Conservation (phyloP, 2,329 filamentous ascomycete species). For the Penicillium sp. region DNA sequence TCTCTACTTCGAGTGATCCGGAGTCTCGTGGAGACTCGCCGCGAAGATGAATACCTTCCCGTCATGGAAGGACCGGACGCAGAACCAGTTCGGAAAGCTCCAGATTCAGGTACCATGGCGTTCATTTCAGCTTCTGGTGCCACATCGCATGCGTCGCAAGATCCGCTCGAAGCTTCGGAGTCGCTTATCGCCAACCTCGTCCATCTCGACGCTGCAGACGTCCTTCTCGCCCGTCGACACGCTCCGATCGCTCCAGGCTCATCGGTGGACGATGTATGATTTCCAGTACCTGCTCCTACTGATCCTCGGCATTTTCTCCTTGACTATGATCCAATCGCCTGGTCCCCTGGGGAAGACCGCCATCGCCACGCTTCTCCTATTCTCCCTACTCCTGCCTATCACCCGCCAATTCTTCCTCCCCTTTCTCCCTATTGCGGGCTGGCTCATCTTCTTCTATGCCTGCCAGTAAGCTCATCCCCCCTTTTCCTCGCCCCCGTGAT, state of each 20-base stretch:
- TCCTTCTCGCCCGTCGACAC: conserved; percentile 80
- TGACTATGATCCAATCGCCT: conserved; percentile 74
- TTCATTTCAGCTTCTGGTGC: conserved; percentile 52
- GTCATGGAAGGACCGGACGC: conserved; percentile 49
- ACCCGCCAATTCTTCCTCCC: conserved; percentile 90
- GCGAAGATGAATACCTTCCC: conserved; percentile 40
- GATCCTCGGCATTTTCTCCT: conserved; percentile 73
- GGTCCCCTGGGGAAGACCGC: conserved; percentile 76
- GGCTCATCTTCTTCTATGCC: conserved; percentile 87
- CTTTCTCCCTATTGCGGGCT: conserved; percentile 78
- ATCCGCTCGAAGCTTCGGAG: conserved; percentile 67
- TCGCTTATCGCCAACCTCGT: conserved; percentile 64
- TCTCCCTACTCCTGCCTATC: conserved; percentile 73
- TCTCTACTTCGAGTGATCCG: conserved; percentile 16
- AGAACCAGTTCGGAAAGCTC: conserved; percentile 45
- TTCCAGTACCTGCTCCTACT: conserved; percentile 77
- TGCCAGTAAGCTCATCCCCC: conserved; percentile 68
- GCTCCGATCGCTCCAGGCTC: conserved; percentile 68
- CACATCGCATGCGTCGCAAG: conserved; percentile 64
- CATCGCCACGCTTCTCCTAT: conserved; percentile 63
- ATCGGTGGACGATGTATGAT: conserved; percentile 79
- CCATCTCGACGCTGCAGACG: conserved; percentile 72
- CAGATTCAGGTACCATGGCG: conserved; percentile 50
- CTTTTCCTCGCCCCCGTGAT: conserved; percentile 4
- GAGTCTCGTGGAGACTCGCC: conserved; percentile 24